Evolutionary conservation across 208 protist genomes (phyloP).

Genomic region (Plasmodiophora brassicae): DNA sequence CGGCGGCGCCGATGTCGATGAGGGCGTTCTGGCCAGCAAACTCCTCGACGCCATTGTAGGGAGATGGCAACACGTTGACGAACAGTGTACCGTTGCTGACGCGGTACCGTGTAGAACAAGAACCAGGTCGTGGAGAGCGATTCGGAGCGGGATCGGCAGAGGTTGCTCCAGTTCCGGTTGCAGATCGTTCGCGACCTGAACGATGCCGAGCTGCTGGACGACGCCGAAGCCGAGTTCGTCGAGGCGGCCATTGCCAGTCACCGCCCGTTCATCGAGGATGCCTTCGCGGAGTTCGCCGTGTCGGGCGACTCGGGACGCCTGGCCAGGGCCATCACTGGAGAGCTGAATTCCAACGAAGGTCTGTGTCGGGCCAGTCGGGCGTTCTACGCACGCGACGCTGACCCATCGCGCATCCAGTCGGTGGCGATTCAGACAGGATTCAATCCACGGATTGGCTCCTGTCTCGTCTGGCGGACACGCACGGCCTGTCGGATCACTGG

Average conservation of each 20-base stretch:
- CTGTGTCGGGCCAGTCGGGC: no score
- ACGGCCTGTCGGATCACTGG: slow-evolving; percentile 26
- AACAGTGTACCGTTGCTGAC: not conserved
- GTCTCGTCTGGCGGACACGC: not conserved
- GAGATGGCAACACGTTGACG: not conserved
- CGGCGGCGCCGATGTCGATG: slow-evolving; percentile 13
- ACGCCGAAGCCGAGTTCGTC: not conserved
- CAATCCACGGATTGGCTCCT: not conserved
- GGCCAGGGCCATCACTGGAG: not conserved
- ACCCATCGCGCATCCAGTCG: no score
- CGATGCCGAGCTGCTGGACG: slow-evolving; percentile 3
- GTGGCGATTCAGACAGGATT: not conserved
- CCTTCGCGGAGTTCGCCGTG: slow-evolving; percentile 1
- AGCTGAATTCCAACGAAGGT: no score
- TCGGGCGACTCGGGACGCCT: not conserved
- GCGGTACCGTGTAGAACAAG: not conserved
- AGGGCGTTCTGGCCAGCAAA: not conserved
- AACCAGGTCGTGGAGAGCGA: not conserved
- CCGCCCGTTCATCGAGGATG: not conserved
- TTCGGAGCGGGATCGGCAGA: not conserved
- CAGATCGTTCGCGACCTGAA: slow-evolving; percentile 22
- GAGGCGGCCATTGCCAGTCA: not conserved
- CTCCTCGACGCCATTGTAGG: not conserved
- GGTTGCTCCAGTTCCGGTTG: not conserved
- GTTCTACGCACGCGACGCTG: no score